These are phyloP conservation scores for Aureobasidium namibiae DNA, from an alignment of 2,329 filamentous ascomycete genomes.

Conservation along the genomic window DNA sequence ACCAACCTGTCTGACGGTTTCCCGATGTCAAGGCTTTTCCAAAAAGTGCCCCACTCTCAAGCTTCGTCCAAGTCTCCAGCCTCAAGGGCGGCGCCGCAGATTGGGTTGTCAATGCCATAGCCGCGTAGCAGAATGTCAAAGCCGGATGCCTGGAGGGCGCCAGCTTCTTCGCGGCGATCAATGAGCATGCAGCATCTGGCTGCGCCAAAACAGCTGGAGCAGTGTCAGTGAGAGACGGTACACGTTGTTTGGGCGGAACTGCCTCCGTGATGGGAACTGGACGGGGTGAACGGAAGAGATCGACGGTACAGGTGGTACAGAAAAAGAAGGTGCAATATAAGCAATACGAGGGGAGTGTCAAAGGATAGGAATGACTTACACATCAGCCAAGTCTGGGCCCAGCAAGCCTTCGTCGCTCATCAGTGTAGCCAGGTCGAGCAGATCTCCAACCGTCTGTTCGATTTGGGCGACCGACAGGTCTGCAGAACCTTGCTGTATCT, in stretches of 20 bases:
- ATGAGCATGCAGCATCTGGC: not conserved
- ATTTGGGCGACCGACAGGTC: not conserved
- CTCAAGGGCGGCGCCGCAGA: not conserved
- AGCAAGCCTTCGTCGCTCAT: constrained; percentile 18
- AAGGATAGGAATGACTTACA: not conserved
- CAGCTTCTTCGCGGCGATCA: not conserved
- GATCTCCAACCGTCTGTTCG: constrained; percentile 3
- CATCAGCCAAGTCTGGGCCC: constrained; percentile 3
- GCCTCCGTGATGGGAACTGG: not conserved
- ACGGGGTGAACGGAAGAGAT: not conserved
- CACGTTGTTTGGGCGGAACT: not conserved
- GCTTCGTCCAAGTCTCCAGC: not conserved
- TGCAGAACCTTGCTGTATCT: not conserved
- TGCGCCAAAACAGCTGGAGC: constrained; percentile 4
- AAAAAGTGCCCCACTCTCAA: not conserved
- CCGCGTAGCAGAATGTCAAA: not conserved
- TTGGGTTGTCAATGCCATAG: constrained; percentile 8
- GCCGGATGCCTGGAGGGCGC: not conserved
- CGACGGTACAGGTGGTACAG: not conserved
- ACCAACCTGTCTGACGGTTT: not conserved
- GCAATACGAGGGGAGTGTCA: not conserved
- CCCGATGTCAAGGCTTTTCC: not conserved
- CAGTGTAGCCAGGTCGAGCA: constrained; percentile 16
- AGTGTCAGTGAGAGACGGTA: not conserved
- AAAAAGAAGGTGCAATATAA: not conserved